Evolutionary conservation across 495 filamentous ascomycete genomes (phyloP), one percentile per base, ranked within the genome.

Genomic region (Lentithecium fluviatile): DNA sequence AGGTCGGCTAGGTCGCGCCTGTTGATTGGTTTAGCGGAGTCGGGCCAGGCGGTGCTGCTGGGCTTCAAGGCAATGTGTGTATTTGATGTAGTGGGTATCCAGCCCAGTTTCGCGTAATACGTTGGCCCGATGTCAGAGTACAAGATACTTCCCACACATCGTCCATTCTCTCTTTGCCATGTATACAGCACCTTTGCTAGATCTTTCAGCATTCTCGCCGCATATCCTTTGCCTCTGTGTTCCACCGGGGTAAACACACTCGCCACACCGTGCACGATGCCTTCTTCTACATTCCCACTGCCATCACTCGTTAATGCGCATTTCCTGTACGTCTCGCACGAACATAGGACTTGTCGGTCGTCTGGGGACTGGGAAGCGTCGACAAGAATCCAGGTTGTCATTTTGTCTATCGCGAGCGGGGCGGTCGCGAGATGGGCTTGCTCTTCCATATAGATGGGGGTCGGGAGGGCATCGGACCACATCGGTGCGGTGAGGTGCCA

Each of bases 61-160:
- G 49, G 25, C 49, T 52, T 11, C 5, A 52, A 19, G 6, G 34
- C 25, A 17, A 38, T 15, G 15, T 52, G 49, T 5, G 12, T 34
- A 15, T 49, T 49, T 25, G 46, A 34, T 2, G 29, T 8, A 36
- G 34, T 52, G 21, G 49, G 21, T 15, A 2, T 2, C 46, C 46
- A 49, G 46, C 46, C 46, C 2, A 49, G 19, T 24, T 49, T 8
- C 17, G 49, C n/a, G 29, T 19, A 32, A 10, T 32, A 32, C 10
- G 29, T 45, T 19, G 42, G 42, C 10, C 52, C 77, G 17, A 79
- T 64, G 7, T 77, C 77, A 2, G 74, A 74, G 72, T 69, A 64
- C 5, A 67, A 43, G 8, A 69, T 55, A 50, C 55, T 58, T 13
- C 60, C 67, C 24, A 69, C 34, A n/a, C 38, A 43, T 32, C 21